Evolutionary conservation across 2,329 filamentous ascomycete species (phyloP).

Genomic region (Calonectria montana): DNA sequence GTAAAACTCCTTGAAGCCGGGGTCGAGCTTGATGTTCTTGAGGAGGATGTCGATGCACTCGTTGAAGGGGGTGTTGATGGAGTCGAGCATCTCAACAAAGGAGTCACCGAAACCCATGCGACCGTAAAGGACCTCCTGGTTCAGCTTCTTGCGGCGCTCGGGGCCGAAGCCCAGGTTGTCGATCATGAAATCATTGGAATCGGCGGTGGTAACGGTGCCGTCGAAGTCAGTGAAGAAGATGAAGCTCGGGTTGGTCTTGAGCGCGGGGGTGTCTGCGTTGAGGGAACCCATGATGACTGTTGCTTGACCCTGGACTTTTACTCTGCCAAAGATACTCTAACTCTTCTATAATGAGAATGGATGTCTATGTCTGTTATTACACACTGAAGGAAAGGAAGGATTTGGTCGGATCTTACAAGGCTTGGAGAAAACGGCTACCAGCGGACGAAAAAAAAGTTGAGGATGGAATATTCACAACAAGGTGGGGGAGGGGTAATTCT

Average conservation of each 20-base stretch:
- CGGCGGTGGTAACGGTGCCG: conserved; percentile 86
- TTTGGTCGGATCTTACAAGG: not conserved
- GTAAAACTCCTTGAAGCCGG: conserved; percentile 89
- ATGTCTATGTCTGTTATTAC: not conserved
- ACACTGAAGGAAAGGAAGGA: conserved; percentile 8
- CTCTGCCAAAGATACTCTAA: not conserved
- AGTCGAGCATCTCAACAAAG: conserved; percentile 94
- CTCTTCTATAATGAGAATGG: not conserved
- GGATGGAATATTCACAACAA: conserved; percentile 14
- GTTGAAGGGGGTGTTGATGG: conserved; percentile 81
- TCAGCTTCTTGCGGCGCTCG: conserved; percentile 76
- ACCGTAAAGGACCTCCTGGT: conserved; percentile 80
- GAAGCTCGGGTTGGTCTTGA: conserved; percentile 80
- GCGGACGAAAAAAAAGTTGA: conserved; percentile 9
- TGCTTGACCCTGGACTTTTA: not conserved
- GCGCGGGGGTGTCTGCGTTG: conserved; percentile 62
- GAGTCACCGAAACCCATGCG: conserved; percentile 82
- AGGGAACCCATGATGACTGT: conserved; percentile 50
- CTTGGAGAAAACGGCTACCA: not conserved
- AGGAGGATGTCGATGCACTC: conserved; percentile 84
- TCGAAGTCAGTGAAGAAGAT: conserved; percentile 99
- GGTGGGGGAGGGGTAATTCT: conserved; percentile 43
- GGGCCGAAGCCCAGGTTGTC: conserved; percentile 90
- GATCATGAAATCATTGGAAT: conserved; percentile 79
- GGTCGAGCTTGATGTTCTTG: conserved; percentile 88